A percentile compares a stretch with the other conserved stretches of the same genome.
Conservation (phyloP, 2,329 filamentous ascomycete species). For the Dactylonectria estremocensis region DNA sequence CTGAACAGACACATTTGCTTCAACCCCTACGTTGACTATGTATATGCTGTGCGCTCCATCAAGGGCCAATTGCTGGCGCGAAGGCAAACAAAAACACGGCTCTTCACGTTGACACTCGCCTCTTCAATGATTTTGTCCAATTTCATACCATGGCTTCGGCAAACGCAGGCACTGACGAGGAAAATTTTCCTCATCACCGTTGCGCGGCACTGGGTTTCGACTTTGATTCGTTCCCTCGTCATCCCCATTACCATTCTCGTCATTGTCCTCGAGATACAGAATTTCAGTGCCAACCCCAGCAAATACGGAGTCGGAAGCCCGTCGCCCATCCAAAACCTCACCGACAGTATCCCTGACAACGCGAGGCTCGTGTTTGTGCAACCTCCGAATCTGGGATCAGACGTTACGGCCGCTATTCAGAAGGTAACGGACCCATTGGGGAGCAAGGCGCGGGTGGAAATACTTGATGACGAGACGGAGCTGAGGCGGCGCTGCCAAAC, state of each 20-base stretch:
- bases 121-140: no score
- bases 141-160: no score
- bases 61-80: no score
- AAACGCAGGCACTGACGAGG: no score
- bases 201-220: no score
- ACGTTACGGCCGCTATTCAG: slow-evolving; percentile 45
- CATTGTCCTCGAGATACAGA: slow-evolving; percentile 48
- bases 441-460: slow-evolving; percentile 27
- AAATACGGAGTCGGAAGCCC: slow-evolving; percentile 39
- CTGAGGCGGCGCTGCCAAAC: slow-evolving; percentile 41
- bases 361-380: slow-evolving; percentile 48
- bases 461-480: slow-evolving; percentile 37
- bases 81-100: no score
- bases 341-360: slow-evolving; percentile 34
- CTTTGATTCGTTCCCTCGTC: no score
- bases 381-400: slow-evolving; percentile 40
- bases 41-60: no score
- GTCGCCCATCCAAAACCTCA: slow-evolving; percentile 38
- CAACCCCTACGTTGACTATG: no score
- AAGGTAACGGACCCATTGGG: slow-evolving; percentile 44
- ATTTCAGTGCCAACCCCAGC: slow-evolving; percentile 40
- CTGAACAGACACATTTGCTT: no score
- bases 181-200: no score
- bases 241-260: slow-evolving; percentile 50
- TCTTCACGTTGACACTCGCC: no score